phyloP scores from a whole-genome alignment of 768 basidiomycete species.

The Floccularia luteovirens region DNA sequence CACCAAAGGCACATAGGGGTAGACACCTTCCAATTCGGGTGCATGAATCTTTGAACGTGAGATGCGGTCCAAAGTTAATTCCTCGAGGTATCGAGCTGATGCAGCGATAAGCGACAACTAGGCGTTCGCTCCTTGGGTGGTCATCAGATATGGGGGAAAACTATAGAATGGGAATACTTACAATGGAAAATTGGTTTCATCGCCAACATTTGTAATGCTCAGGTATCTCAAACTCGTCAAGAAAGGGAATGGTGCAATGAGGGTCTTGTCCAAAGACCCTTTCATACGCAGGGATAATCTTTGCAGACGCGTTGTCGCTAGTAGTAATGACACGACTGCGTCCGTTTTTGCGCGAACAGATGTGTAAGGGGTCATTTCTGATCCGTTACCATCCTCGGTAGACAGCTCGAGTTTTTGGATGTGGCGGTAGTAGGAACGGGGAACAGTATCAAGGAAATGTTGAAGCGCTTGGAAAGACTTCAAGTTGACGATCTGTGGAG shows the following conservation, averaged over 20 bases:
- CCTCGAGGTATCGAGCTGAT: conserved; percentile 43
- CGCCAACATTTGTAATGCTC: conserved; percentile 37
- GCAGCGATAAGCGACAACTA: conserved; percentile 65
- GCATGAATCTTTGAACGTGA: conserved; percentile 63
- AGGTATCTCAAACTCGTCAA: conserved; percentile 36
- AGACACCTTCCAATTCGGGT: conserved; percentile 43
- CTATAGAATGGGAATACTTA: conserved; percentile 19
- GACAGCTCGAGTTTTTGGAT: conserved; percentile 48
- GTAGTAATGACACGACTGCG: conserved; percentile 41
- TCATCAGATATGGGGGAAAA: conserved; percentile 8
- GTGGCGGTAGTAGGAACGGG: conserved; percentile 39
- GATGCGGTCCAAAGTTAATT: conserved; percentile 54
- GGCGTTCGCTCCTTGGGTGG: conserved; percentile 50
- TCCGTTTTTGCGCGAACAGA: conserved; percentile 29
- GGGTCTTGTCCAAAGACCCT: conserved; percentile 39
- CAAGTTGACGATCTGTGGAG: conserved; percentile 39
- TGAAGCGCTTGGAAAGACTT: conserved; percentile 34
- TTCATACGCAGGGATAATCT: conserved; percentile 38
- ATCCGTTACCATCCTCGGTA: conserved; percentile 16
- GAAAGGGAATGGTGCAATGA: conserved; percentile 40
- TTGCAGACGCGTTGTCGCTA: conserved; percentile 36
- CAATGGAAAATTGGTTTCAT: conserved; percentile 35
- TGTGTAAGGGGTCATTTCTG: conserved; percentile 7
- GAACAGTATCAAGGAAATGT: conserved; percentile 50
- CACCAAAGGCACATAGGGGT: conserved; percentile 54